phyloP scores from a whole-genome alignment of 805 yeast species.

The Wickerhamiella siamensis region DNA sequence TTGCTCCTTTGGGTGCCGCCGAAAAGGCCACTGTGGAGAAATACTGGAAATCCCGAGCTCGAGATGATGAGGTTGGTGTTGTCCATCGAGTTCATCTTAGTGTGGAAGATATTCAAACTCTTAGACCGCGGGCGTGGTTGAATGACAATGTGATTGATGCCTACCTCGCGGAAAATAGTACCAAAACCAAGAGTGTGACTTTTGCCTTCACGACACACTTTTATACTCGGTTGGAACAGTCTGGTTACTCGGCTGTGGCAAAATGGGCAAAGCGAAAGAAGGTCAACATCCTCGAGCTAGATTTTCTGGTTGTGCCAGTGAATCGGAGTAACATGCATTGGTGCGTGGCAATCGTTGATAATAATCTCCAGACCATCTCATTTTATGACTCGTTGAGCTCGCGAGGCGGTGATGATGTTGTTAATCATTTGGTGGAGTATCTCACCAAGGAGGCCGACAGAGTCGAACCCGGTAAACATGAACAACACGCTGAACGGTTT shows the following conservation, averaged over 20 bases:
- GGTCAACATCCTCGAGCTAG: conserved; percentile 46
- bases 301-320: conserved; percentile 68
- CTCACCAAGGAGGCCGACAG: conserved; percentile 54
- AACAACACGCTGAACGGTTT: conserved; percentile 21
- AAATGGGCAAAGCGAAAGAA: conserved; percentile 75
- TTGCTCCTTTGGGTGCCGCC: background rate
- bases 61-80: conserved; percentile 4
- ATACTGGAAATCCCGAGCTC: background rate
- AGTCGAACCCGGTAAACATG: conserved; percentile 27
- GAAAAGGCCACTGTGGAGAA: background rate
- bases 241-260: conserved; percentile 69
- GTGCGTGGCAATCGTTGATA: conserved; percentile 74
- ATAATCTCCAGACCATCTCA: conserved; percentile 39
- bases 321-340: conserved; percentile 76
- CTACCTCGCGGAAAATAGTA: conserved; percentile 44
- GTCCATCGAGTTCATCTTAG: conserved; percentile 39
- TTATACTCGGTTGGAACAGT: conserved; percentile 50
- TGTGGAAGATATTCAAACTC: conserved; percentile 54
- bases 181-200: conserved; percentile 30
- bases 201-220: conserved; percentile 84
- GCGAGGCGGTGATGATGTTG: conserved; percentile 27
- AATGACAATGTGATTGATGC: conserved; percentile 85
- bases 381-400: conserved; percentile 65
- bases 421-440: conserved; percentile 42
- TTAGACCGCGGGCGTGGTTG: conserved; percentile 64